phyloP scores from a whole-genome alignment of 2,329 filamentous ascomycete genomes.

The Curvularia lunata region DNA sequence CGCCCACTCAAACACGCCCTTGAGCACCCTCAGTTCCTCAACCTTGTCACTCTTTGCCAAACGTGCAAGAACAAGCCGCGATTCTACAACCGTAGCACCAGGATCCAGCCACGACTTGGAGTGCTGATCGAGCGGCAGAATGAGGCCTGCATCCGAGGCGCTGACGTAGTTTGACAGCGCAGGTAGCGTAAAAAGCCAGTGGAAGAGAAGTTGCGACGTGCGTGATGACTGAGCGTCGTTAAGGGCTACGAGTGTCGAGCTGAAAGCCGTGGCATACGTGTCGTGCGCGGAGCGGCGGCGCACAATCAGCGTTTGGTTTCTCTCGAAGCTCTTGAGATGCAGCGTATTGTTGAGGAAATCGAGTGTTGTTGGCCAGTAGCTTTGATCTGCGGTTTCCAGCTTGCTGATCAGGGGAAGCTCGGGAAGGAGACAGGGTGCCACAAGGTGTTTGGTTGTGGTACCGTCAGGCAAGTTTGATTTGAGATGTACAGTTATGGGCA shows the following conservation, averaged over 20 bases:
- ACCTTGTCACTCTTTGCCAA: constrained; percentile 55
- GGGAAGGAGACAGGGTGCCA: constrained; percentile 66
- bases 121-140: constrained; percentile 50
- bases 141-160: constrained; percentile 65
- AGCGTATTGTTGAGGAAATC: constrained; percentile 71
- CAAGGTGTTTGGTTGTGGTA: constrained; percentile 37
- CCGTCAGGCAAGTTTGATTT: constrained; percentile 47
- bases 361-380: constrained; percentile 82
- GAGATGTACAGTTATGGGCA: constrained; percentile 72
- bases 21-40: constrained; percentile 63
- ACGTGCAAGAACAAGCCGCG: constrained; percentile 66
- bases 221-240: constrained; percentile 61
- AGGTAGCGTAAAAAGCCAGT: constrained; percentile 75
- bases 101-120: constrained; percentile 59
- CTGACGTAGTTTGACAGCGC: constrained; percentile 53
- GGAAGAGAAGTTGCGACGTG: constrained; percentile 60
- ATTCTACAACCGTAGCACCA: constrained; percentile 70
- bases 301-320: constrained; percentile 76
- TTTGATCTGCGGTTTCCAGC: constrained; percentile 67
- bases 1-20: constrained; percentile 71
- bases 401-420: constrained; percentile 68
- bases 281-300: constrained; percentile 67
- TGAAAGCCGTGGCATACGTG: constrained; percentile 68
- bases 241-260: constrained; percentile 75
- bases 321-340: constrained; percentile 68